phyloP scores from a whole-genome alignment of 768 basidiomycete species.

The Zangia roseola region DNA sequence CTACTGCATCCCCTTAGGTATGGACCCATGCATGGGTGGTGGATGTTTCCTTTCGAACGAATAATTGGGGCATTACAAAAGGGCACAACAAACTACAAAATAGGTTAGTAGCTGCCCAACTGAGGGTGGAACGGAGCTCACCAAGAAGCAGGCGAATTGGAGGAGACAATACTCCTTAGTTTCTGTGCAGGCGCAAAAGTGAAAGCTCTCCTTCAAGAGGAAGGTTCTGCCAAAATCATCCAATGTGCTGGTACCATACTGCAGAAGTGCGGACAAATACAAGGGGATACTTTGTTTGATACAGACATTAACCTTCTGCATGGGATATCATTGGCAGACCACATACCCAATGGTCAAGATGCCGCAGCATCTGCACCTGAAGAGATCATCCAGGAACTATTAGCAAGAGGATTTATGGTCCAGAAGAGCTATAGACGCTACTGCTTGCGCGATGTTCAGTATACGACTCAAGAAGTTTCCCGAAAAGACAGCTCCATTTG shows the following conservation, averaged over 20 bases:
- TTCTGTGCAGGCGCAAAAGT: background rate
- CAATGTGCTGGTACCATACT: background rate
- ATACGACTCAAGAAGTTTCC: background rate
- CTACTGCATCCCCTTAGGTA: no score
- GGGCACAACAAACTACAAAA: constrained; percentile 24
- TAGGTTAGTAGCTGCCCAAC: no score
- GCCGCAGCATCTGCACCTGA: background rate
- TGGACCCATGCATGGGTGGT: constrained; percentile 36
- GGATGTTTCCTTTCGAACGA: constrained; percentile 35
- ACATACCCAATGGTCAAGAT: background rate
- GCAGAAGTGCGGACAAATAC: background rate
- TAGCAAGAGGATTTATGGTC: background rate
- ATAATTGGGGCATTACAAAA: constrained; percentile 27
- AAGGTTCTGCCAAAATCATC: no score
- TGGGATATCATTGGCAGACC: background rate
- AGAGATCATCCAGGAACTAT: background rate
- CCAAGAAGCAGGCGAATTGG: background rate
- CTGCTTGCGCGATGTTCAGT: background rate
- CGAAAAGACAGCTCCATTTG: background rate
- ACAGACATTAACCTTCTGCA: background rate
- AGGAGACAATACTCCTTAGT: background rate
- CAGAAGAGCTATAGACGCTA: constrained; percentile 1
- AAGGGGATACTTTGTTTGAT: background rate
- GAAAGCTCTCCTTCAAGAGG: background rate
- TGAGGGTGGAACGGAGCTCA: no score